Base-by-base conservation (phyloP, 2,329 filamentous ascomycete genomes). In the Westerdykella ornata region DNA sequence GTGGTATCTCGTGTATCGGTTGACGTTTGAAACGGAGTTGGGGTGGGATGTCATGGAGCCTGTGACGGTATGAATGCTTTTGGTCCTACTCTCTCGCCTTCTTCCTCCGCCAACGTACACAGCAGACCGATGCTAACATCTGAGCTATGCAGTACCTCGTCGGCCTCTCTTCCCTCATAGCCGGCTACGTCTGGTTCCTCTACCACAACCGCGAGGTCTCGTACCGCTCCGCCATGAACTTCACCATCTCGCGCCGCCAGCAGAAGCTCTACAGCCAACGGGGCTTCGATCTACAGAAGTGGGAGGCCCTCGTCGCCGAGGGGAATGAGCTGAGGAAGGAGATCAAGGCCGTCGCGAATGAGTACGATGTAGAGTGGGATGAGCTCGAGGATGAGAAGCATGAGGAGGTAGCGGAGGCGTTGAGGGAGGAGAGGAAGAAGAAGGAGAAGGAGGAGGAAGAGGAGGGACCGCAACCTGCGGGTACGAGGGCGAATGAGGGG, bases 31-130 rank as follows among this genome's bases (percentile, higher is more conserved):
- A 49, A 94, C 88, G 0, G 80, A 88, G 32, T 73, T 85, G 46
- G 88, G 88, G 4, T 95, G 88, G 88, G 88, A 94, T 55, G 77
- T 88, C 5, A 88, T 95, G 73, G 88, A 94, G 66, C 88, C 88
- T 0, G 80, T 94, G 2, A 94, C 88, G 1, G 69, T 71, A 54
- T 49, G 63, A 36, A 13, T 33, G n/a, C n/a, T 7, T n/a, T 31
- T 37, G 13, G 16, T 7, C 33, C n/a, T 33, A 7, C n/a, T 18
- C 47, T 32, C 30, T 22, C n/a, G 35, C 30, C 4, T 26, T 32
- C n/a, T 28, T 8, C 17, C 18, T 20, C 4, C 1, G 2, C 35
- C 41, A 37, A 37, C 14, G 11, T 30, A 33, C 13, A 22, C 12
- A 26, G 8, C 22, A 8, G 22, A 9, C 3, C 22, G 22, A 46